These are phyloP conservation scores for Erucastrum elatum DNA, from an alignment of 345 rosid genomes.

Conservation along the genomic window DNA sequence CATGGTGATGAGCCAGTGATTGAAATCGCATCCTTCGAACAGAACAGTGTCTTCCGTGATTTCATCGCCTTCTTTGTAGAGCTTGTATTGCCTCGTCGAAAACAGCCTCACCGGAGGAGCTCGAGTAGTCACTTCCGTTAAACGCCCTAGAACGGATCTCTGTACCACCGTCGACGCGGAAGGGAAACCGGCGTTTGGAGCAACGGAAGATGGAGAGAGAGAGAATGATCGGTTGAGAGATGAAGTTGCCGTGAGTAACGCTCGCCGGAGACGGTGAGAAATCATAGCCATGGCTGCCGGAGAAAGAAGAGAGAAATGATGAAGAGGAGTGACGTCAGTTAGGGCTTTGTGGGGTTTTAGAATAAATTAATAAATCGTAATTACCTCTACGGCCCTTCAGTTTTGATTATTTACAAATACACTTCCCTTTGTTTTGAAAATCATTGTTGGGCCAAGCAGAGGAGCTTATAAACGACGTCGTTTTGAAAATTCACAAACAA, in stretches of 20 bases:
- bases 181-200: background rate
- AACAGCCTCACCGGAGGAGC: conserved; percentile 27
- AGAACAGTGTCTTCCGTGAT: conserved; percentile 69
- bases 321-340: conserved; percentile 15
- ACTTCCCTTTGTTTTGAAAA: background rate
- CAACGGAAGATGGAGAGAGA: conserved; percentile 21
- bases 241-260: conserved; percentile 37
- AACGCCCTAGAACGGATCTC: conserved; percentile 35
- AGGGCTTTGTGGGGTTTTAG: conserved; percentile 33
- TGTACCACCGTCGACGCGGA: background rate
- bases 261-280: conserved; percentile 60
- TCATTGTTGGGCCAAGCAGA: background rate
- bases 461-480: background rate
- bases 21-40: conserved; percentile 84
- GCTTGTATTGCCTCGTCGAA: conserved; percentile 39
- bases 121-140: conserved; percentile 32
- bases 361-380: background rate
- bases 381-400: background rate
- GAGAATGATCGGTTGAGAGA: conserved; percentile 39
- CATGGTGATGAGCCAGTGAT: conserved; percentile 92
- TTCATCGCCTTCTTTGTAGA: conserved; percentile 69
- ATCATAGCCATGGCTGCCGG: conserved; percentile 45
- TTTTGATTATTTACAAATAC: background rate
- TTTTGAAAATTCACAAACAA: background rate
- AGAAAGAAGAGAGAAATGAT: background rate